Percentiles rank a stretch among this genome's conserved stretches.
phyloP scores from a whole-genome alignment of 345 rosid genomes.

The Murraya paniculata region DNA sequence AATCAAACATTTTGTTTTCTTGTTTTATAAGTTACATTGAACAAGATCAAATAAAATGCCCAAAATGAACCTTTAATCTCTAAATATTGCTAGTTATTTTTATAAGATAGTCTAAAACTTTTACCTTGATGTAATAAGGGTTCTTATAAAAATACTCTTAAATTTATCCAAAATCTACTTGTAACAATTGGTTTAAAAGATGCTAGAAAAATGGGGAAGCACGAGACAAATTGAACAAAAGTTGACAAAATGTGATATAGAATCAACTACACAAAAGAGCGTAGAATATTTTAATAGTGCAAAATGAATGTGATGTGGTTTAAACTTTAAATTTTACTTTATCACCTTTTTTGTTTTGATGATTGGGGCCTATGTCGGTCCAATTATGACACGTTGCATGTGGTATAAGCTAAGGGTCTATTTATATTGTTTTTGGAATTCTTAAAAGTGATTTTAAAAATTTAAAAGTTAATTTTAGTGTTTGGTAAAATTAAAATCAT shows the following conservation, averaged over 20 bases:
- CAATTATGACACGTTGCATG: slow-evolving; percentile 11
- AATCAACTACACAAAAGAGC: background rate
- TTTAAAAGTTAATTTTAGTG: no score
- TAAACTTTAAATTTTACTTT: background rate
- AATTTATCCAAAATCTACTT: background rate
- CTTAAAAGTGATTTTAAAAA: no score
- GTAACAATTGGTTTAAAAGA: background rate
- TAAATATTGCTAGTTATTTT: no score
- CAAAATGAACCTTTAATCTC: no score
- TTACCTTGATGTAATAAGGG: no score
- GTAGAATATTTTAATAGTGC: background rate
- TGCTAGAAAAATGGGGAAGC: background rate
- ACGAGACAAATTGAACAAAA: background rate
- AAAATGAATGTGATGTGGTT: background rate
- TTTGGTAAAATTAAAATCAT: no score
- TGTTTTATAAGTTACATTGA: no score
- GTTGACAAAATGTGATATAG: background rate
- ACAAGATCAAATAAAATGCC: no score
- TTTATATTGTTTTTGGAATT: no score
- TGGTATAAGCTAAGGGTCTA: background rate
- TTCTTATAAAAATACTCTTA: no score
- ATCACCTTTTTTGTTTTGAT: background rate
- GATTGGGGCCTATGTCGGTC: slow-evolving; percentile 20
- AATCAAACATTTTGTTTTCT: no score
- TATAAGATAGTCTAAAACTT: no score